Evolutionary conservation across 179 eudicot species (phyloP).

Genomic region (Beta corolliflora): DNA sequence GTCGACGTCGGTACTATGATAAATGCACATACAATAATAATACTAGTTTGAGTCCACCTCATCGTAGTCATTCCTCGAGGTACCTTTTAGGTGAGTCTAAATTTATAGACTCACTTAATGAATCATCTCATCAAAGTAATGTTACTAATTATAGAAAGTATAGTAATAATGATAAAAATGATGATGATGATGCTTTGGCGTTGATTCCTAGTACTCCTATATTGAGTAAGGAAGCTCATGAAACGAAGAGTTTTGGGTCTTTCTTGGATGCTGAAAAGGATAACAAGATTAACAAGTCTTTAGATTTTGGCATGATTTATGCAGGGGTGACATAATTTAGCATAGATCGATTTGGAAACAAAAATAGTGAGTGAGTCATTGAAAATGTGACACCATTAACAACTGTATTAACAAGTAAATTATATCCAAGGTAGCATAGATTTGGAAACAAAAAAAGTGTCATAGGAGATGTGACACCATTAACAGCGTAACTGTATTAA

Average conservation of each 20-base stretch:
- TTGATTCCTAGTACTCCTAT: constrained; percentile 39
- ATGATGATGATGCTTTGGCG: constrained; percentile 9
- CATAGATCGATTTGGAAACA: constrained; percentile 66
- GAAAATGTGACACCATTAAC: constrained; percentile 44
- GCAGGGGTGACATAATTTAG: constrained; percentile 79
- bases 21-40: neutral
- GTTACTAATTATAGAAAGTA: neutral
- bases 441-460: no score
- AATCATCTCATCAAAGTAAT: neutral
- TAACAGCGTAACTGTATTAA: no score
- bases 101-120: constrained; percentile 34
- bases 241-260: constrained; percentile 27
- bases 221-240: neutral
- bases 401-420: no score
- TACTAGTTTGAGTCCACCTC: neutral
- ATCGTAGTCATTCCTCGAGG: constrained; percentile 47
- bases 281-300: constrained; percentile 15
- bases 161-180: neutral
- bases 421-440: no score
- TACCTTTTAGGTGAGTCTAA: constrained; percentile 56
- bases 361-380: constrained; percentile 78
- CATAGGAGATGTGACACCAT: constrained; percentile 31
- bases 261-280: constrained; percentile 16
- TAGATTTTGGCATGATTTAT: constrained; percentile 3
- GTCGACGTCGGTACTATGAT: constrained; percentile 19